Evolutionary conservation across 192 early-diverging fungal species (phyloP).

Genomic region (Chytriomyces hyalinus): DNA sequence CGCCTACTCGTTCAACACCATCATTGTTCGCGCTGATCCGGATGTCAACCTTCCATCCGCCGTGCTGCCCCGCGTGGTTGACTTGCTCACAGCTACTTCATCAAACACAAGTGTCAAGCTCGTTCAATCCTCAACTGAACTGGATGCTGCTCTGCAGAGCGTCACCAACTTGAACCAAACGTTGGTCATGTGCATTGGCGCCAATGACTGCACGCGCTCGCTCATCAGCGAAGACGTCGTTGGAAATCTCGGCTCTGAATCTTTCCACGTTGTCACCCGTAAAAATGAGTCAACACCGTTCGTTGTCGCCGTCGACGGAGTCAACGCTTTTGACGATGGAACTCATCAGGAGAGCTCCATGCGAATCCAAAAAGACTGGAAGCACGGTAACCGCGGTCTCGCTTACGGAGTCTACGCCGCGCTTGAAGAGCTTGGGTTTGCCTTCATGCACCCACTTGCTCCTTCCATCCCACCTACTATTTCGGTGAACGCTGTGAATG

Average conservation of each 20-base stretch:
- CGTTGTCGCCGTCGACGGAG: conserved; percentile 26
- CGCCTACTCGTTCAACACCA: conserved; percentile 14
- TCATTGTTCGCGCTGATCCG: conserved; percentile 1
- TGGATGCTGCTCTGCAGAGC: neutral
- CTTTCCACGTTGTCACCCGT: conserved; percentile 12
- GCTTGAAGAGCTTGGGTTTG: conserved; percentile 36
- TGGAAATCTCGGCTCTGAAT: conserved; percentile 12
- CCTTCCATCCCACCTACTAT: conserved; percentile 28
- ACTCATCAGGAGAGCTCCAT: neutral
- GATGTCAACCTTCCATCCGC: conserved; percentile 20
- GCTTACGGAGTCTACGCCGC: conserved; percentile 38
- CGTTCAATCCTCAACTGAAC: neutral
- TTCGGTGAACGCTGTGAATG: neutral
- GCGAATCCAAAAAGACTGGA: conserved; percentile 16
- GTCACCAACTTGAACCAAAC: conserved; percentile 5
- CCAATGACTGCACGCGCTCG: conserved; percentile 15
- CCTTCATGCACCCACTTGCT: conserved; percentile 35
- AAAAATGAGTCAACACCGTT: neutral
- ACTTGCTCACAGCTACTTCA: neutral
- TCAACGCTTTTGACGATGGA: neutral
- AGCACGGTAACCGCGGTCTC: conserved; percentile 35
- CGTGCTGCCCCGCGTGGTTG: conserved; percentile 21
- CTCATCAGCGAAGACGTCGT: conserved; percentile 1
- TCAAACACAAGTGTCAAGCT: conserved; percentile 1
- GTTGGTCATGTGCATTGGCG: conserved; percentile 25